Evolutionary conservation across 495 filamentous ascomycete genomes (phyloP).

Genomic region (Darksidea phi): DNA sequence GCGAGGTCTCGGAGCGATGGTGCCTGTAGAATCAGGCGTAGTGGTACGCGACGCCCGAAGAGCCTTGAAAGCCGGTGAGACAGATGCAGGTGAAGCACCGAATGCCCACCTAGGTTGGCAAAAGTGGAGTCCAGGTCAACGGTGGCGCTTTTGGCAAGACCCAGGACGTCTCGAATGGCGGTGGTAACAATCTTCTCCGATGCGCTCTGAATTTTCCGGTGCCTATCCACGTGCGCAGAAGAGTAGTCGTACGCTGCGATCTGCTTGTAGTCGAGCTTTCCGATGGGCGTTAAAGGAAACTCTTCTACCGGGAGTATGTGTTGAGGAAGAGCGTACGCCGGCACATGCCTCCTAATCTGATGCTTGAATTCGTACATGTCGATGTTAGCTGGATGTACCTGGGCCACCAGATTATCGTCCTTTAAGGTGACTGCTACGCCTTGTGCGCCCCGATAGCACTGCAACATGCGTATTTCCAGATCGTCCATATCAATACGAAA

Average conservation of each 20-base stretch:
- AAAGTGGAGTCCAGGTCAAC: constrained; percentile 29
- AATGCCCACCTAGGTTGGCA: constrained; percentile 35
- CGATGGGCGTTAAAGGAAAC: constrained; percentile 37
- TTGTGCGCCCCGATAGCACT: background rate
- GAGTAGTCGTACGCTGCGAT: constrained; percentile 9
- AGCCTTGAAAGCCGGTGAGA: constrained; percentile 1
- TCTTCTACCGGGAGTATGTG: constrained; percentile 28
- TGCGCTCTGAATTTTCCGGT: background rate
- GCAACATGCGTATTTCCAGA: constrained; percentile 31
- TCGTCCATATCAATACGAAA: constrained; percentile 44
- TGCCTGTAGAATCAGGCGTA: background rate
- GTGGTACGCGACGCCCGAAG: background rate
- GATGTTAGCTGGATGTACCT: constrained; percentile 31
- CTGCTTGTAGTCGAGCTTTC: constrained; percentile 40
- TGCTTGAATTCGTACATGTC: constrained; percentile 13
- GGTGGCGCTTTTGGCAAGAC: background rate
- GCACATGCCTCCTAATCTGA: constrained; percentile 16
- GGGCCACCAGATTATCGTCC: constrained; percentile 36
- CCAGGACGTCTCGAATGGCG: constrained; percentile 5
- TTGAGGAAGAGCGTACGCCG: constrained; percentile 34
- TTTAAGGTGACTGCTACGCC: constrained; percentile 8
- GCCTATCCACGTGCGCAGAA: too few species aligned
- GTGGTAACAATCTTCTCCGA: background rate
- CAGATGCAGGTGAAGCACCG: constrained; percentile 31
- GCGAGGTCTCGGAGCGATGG: background rate